Base-by-base conservation (phyloP, 1,139 yeast species). In the Pichia terricola region DNA sequence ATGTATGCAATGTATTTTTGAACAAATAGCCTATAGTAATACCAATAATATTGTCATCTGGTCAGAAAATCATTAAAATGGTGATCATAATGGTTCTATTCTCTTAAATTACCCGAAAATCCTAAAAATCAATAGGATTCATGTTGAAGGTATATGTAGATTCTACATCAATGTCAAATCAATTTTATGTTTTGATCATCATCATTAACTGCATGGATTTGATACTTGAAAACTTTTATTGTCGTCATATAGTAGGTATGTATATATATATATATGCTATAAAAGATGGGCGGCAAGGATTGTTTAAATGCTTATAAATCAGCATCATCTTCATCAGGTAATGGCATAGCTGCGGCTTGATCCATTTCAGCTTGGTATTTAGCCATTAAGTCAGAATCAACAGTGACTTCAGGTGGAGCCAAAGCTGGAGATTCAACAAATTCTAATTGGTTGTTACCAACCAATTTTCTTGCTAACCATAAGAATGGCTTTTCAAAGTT, bases 241-340 rank as follows among this genome's bases (percentile, higher is more conserved):
- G 33, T 30, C 8, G 33, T 11, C 11, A 30, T 30, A 30, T 30
- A 30, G 33, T 8, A 11, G 33, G 33, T 30, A 11, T 30, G 11
- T 8, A 30, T 30, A 30, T 30, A 30, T 11, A 30, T 30, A 30
- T 8, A 30, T 30, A 30, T 11, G 11, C 33, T 8, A 8, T 11
- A 30, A 11, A 26, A 28, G 26, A 35, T 3, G 38, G 26, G 38
- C 25, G 38, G n/a, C 9, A 22, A n/a, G 32, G 22, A 16, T 16
- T 30, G 10, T 10, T 8, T 10, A 10, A 30, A 28, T 8, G 25
- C 3, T 31, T 86, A 89, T 74, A 89, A 83, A 70, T 89, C 97
- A 64, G 96, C 97, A 67, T 94, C 98, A 68, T 94, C 99, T 74
- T 94, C 98, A 73, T 94, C 98, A 58, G 99, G 99, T 70, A 94